Evolutionary conservation across 2,329 filamentous ascomycete species (phyloP), one percentile per base, ranked within the genome.

Genomic region (Emericellopsis cladophorae): DNA sequence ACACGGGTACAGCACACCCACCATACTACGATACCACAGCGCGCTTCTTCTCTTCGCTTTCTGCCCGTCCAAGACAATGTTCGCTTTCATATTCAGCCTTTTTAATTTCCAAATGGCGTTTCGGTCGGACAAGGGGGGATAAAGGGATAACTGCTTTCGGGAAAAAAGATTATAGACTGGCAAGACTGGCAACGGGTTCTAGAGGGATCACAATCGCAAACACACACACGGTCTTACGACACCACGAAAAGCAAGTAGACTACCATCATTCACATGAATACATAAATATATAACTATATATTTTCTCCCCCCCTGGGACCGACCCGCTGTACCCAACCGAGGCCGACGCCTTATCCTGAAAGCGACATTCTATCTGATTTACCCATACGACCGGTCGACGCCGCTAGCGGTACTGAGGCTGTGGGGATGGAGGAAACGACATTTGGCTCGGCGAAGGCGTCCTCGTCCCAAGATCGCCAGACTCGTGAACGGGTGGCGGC

Each of bases 221-320:
- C 8, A 38, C 36, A 12, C n/a, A 12, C 16, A 11, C n/a, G 10
- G 22, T 23, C 15, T 31, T 40, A 31, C 38, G 31, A 31, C 31
- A 16, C 31, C 15, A 40, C 38, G 31, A 22, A 33, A 23, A 18
- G 31, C 16, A 22, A 21, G 31, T 42, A 43, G 37, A 43, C 35
- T 37, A 40, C 16, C 32, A 36, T 43, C 41, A 43, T 43, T 43
- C 41, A 43, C 41, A 43, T 43, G 41, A 43, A 21, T 36, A 21
- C 11, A 14, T 7, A 29, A 24, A 34, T 10, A 32, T 38, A 42
- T 21, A 26, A 16, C 9, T 15, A 36, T 18, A 40, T 10, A 40
- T 16, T 23, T 18, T 5, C 18, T 21, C 18, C 18, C 3, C 18
- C 18, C 18, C 18, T 21, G 18, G 18, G 18, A 21, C 18, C 18